Evolutionary conservation across 2,329 filamentous ascomycete genomes (phyloP).

Genomic region (Paraphoma sp.): DNA sequence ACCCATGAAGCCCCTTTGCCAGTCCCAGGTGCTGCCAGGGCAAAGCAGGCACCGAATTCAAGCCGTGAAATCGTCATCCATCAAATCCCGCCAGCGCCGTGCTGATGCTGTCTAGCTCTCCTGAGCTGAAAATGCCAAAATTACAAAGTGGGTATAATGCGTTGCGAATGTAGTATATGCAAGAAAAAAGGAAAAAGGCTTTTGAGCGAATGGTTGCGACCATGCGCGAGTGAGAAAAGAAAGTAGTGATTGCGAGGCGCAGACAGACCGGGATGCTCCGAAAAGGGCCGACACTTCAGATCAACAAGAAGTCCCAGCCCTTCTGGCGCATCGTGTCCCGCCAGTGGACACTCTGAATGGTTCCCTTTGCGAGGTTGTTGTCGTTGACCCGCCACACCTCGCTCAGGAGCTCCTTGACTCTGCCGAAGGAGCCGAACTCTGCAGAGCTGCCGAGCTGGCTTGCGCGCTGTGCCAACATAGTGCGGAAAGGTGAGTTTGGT

Average conservation of each 20-base stretch:
- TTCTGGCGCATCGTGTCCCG: constrained; percentile 91
- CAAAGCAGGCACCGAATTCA: constrained; percentile 9
- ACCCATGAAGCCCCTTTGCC: constrained; percentile 30
- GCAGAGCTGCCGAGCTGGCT: constrained; percentile 77
- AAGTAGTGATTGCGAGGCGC: constrained; percentile 27
- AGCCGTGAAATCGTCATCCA: constrained; percentile 34
- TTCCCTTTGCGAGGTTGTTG: constrained; percentile 59
- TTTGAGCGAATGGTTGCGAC: constrained; percentile 19
- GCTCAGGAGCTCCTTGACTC: constrained; percentile 76
- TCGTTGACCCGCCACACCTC: constrained; percentile 84
- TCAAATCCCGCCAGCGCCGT: constrained; percentile 34
- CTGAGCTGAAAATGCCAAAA: constrained; percentile 37
- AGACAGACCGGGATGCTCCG: constrained; percentile 48
- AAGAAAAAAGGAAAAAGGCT: constrained; percentile 39
- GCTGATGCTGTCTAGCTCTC: constrained; percentile 29
- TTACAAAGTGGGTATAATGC: constrained; percentile 51
- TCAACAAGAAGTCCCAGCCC: constrained; percentile 90
- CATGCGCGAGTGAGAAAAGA: constrained; percentile 27
- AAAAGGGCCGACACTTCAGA: constrained; percentile 59
- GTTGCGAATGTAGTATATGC: constrained; percentile 43
- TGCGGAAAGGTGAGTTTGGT: constrained; percentile 75
- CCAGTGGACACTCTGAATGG: constrained; percentile 82
- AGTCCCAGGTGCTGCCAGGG: constrained; percentile 20
- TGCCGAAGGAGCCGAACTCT: constrained; percentile 83
- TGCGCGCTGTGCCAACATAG: constrained; percentile 77